Evolutionary conservation across 2,329 filamentous ascomycete genomes (phyloP).

Genomic region (Fusarium denticulatum): DNA sequence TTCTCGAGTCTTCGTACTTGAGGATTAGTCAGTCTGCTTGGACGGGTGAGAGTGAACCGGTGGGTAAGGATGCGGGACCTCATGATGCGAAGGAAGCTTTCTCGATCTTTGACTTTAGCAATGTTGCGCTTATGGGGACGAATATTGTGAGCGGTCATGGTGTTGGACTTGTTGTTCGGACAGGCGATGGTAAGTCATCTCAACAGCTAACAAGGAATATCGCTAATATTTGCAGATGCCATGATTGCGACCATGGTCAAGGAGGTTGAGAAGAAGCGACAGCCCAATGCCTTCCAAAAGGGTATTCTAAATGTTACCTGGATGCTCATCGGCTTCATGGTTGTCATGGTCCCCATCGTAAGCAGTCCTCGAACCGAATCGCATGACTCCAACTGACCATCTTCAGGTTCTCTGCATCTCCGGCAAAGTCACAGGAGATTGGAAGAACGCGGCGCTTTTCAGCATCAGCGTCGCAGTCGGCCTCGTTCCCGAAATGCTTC

Average conservation of each 20-base stretch:
- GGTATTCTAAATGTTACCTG: background rate
- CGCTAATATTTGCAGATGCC: background rate
- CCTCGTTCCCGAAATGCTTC: background rate
- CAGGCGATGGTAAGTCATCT: background rate
- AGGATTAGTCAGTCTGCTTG: conserved; percentile 3
- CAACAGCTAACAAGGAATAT: accelerated
- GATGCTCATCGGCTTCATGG: conserved; percentile 3
- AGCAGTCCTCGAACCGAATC: accelerated
- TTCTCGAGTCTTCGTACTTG: background rate
- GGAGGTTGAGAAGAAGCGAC: background rate
- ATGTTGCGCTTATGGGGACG: background rate
- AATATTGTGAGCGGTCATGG: background rate
- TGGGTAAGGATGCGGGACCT: background rate
- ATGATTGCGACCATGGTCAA: conserved; percentile 3
- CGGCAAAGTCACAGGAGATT: background rate
- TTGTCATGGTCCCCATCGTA: background rate
- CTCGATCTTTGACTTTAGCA: background rate
- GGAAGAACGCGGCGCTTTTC: background rate
- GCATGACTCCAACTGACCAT: background rate
- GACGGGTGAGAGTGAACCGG: conserved; percentile 1
- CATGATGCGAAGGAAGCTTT: background rate
- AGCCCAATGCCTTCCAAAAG: background rate
- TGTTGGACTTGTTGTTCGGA: background rate
- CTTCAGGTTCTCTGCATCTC: background rate
- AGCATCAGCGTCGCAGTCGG: conserved; percentile 2